Conservation (phyloP, 1,139 yeast genomes). For the Geotrichum cucujoidarum region DNA sequence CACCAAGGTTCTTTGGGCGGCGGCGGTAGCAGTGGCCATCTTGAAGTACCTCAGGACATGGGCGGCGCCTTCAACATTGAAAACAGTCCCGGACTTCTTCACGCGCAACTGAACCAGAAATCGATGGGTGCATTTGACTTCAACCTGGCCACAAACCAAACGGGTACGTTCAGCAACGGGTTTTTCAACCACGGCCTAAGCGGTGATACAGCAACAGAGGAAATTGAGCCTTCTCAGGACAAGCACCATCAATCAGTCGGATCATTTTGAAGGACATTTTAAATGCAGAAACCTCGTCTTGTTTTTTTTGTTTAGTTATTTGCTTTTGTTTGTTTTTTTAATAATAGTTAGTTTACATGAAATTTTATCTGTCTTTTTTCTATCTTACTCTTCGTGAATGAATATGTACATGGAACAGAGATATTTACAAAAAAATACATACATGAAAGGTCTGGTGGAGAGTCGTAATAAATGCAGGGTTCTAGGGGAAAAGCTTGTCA, state of each 20-base stretch:
- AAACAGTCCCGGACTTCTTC: no score
- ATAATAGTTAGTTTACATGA: background rate
- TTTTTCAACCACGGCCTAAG: background rate
- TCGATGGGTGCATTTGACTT: conserved; percentile 6
- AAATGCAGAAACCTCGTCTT: no score
- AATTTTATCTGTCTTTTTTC: background rate
- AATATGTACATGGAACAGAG: no score
- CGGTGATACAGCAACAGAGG: no score
- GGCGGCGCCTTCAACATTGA: no score
- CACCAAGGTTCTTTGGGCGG: background rate
- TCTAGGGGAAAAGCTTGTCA: no score
- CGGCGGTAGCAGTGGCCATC: background rate
- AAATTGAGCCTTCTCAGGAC: background rate
- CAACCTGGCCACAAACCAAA: background rate
- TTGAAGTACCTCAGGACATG: conserved; percentile 2
- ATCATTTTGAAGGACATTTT: background rate
- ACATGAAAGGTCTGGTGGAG: background rate
- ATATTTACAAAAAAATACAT: background rate
- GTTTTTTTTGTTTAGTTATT: background rate
- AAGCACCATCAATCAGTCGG: background rate
- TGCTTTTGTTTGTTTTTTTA: background rate
- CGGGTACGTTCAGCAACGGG: background rate
- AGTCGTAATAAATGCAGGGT: no score
- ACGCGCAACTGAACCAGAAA: no score
- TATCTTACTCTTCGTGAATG: background rate